Conservation (phyloP, 768 basidiomycete species). For the Rubroboletus satanas region DNA sequence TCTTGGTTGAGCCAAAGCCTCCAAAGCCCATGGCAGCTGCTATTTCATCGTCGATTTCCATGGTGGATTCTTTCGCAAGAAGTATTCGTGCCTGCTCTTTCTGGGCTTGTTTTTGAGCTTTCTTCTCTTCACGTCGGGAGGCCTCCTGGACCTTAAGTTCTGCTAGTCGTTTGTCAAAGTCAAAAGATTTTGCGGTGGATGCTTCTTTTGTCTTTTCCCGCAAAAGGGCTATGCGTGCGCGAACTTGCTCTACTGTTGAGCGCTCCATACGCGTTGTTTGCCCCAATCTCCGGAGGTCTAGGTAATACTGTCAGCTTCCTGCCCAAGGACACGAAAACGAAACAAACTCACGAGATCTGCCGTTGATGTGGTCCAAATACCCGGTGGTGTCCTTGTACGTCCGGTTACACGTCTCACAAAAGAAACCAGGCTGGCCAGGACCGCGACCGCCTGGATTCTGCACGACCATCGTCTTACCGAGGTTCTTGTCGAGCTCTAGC, state of each 20-base stretch:
- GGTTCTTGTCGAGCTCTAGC: constrained; percentile 91
- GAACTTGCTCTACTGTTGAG: constrained; percentile 91
- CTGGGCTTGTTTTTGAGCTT: constrained; percentile 73
- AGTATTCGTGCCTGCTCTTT: constrained; percentile 70
- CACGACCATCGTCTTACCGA: constrained; percentile 93
- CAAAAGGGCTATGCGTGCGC: constrained; percentile 80
- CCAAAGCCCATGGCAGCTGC: constrained; percentile 86
- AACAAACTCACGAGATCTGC: constrained; percentile 74
- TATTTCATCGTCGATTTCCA: constrained; percentile 62
- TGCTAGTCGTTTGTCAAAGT: constrained; percentile 86
- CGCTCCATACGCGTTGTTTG: constrained; percentile 90
- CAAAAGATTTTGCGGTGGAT: constrained; percentile 83
- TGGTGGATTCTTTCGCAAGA: constrained; percentile 47
- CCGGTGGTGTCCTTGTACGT: constrained; percentile 93
- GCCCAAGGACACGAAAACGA: not conserved
- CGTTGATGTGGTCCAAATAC: constrained; percentile 95
- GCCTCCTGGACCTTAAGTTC: constrained; percentile 76
- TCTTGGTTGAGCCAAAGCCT: constrained; percentile 85
- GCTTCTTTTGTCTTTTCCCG: constrained; percentile 85
- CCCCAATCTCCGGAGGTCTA: constrained; percentile 91
- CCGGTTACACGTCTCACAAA: constrained; percentile 86
- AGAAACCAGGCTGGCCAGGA: constrained; percentile 90
- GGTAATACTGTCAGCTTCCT: not conserved
- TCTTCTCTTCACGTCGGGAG: constrained; percentile 65
- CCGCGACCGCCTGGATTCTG: constrained; percentile 78